phyloP scores from a whole-genome alignment of 331 rosid species.

The Saraca asoca region DNA sequence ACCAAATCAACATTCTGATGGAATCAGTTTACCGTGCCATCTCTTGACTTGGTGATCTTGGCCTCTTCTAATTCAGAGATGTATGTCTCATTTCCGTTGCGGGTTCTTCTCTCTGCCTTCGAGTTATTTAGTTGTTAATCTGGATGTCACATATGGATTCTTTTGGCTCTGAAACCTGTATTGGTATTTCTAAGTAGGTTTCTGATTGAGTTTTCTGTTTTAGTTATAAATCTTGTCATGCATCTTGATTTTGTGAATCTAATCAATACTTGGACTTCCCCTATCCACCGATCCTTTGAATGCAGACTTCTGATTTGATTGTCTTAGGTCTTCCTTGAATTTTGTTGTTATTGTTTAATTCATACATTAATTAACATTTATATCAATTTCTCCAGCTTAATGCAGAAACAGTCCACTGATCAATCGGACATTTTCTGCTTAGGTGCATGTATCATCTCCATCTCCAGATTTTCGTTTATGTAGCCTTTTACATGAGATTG shows the following conservation, averaged over 20 bases:
- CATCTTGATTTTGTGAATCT: background rate
- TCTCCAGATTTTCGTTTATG: background rate
- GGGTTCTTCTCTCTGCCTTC: background rate
- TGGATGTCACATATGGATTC: background rate
- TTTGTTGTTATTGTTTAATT: conserved; percentile 3
- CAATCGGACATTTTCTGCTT: conserved; percentile 74
- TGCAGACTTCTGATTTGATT: background rate
- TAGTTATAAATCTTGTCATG: background rate
- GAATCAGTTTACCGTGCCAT: conserved; percentile 66
- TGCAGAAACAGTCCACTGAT: conserved; percentile 70
- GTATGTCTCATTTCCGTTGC: conserved; percentile 32
- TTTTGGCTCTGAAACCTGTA: background rate
- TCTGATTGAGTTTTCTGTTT: background rate
- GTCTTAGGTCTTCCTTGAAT: background rate
- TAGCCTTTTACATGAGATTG: background rate
- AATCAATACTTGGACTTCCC: background rate
- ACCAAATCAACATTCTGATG: conserved; percentile 73
- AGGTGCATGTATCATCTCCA: conserved; percentile 46
- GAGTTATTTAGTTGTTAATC: conserved; percentile 1
- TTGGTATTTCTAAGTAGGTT: background rate
- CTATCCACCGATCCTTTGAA: too few species aligned
- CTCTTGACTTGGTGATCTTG: conserved; percentile 74
- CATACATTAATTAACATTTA: conserved; percentile 6
- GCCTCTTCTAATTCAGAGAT: conserved; percentile 81
- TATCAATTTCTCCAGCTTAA: conserved; percentile 57